phyloP scores from a whole-genome alignment of 2,329 filamentous ascomycete species.

The Ophiocordyceps camponoti-saundersi region DNA sequence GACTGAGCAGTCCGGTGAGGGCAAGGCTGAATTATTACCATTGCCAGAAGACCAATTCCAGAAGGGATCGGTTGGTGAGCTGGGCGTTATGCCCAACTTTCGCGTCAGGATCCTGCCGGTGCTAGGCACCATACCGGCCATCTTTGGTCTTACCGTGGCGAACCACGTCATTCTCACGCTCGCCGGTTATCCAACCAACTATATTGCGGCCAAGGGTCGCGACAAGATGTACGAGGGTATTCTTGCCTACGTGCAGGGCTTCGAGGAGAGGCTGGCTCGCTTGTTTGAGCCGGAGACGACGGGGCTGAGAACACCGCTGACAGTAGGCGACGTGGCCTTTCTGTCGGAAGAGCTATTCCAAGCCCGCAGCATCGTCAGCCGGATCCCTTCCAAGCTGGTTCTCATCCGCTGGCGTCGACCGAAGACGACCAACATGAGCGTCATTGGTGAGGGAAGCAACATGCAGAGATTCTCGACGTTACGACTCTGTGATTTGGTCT shows the following conservation, averaged over 20 bases:
- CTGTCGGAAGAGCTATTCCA: conserved; percentile 78
- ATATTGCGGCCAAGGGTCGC: conserved; percentile 60
- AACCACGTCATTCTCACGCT: conserved; percentile 85
- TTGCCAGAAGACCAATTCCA: conserved; percentile 74
- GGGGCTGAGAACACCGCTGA: conserved; percentile 67
- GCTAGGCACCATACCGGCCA: conserved; percentile 88
- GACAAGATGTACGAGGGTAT: conserved; percentile 90
- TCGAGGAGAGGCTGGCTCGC: conserved; percentile 59
- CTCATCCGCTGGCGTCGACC: conserved; percentile 70
- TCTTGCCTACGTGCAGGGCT: conserved; percentile 54
- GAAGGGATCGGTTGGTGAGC: conserved; percentile 71
- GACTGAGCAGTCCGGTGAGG: conserved; percentile 74
- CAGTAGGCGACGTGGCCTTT: conserved; percentile 67
- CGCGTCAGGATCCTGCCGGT: conserved; percentile 89
- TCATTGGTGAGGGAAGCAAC: conserved; percentile 46
- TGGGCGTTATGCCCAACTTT: conserved; percentile 83
- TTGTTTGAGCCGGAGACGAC: conserved; percentile 19
- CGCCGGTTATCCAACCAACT: conserved; percentile 71
- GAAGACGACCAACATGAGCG: conserved; percentile 34
- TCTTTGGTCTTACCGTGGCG: conserved; percentile 81
- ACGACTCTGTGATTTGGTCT: conserved; percentile 55
- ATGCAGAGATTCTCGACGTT: conserved; percentile 65
- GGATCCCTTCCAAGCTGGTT: conserved; percentile 60
- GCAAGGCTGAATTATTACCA: conserved; percentile 79
- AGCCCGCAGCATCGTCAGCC: conserved; percentile 68